A percentile compares a stretch with the other conserved stretches of the same genome.
Evolutionary conservation across 345 rosid species (phyloP).

Genomic region (Passiflora organensis): DNA sequence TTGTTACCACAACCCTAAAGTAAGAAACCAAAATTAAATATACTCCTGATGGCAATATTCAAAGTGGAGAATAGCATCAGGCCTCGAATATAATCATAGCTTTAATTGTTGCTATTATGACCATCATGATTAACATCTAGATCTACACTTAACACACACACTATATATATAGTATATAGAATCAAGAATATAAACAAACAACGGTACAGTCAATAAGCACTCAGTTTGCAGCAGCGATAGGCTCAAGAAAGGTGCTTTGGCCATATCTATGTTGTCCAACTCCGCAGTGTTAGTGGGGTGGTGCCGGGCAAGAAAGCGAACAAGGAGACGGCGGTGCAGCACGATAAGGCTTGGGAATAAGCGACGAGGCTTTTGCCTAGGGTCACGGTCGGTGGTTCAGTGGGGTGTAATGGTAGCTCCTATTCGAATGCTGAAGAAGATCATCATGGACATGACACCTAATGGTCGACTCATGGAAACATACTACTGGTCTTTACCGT

Average conservation of each 20-base stretch:
- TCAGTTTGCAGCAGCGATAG: not conserved
- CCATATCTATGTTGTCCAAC: constrained; percentile 27
- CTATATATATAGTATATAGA: constrained; percentile 9
- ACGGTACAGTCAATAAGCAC: not conserved
- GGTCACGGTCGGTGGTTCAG: constrained; percentile 53
- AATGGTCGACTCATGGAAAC: constrained; percentile 37
- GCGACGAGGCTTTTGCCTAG: constrained; percentile 58
- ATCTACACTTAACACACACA: constrained; percentile 7
- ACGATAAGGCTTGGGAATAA: constrained; percentile 62
- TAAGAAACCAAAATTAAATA: not conserved
- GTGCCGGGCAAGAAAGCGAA: constrained; percentile 43
- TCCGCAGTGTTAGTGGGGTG: constrained; percentile 34
- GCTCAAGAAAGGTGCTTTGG: constrained; percentile 22
- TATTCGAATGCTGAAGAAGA: constrained; percentile 47
- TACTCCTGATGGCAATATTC: not conserved
- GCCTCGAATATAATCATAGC: constrained; percentile 25
- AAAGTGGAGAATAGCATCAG: constrained; percentile 13
- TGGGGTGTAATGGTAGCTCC: constrained; percentile 63
- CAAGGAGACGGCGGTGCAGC: constrained; percentile 43
- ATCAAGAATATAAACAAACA: not conserved
- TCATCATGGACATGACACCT: constrained; percentile 54
- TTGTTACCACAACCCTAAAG: constrained; percentile 34
- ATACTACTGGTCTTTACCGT: constrained; percentile 52
- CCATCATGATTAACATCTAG: constrained; percentile 25
- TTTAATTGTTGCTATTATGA: constrained; percentile 43